Evolutionary conservation across 169 alveolate genomes (phyloP), one percentile per base, ranked within the genome.

Genomic region (Plasmodium vinckei): DNA sequence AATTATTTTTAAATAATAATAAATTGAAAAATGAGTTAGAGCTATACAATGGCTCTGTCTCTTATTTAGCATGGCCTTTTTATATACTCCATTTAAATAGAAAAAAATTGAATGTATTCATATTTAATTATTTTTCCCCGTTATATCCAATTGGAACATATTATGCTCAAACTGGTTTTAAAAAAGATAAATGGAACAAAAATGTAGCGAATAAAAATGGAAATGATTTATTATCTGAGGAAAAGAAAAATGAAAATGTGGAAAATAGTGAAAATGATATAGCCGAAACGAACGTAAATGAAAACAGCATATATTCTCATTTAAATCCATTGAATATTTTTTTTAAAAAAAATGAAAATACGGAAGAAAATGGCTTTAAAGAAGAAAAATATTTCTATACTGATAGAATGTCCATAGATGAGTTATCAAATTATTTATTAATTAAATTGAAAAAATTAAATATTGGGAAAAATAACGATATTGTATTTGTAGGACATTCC

Each of bases 401-500:
- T 33, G 89, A 79, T 57, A 79, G 82, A 33, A 79, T 79, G 89
- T 67, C 19, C 46, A 17, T 79, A 27, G 82, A 79, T 44, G 89
- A 79, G 27, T 54, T 79, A 27, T 79, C 89, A 5, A 67, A 17
- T 42, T 79, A 53, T 51, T 60, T 79, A 27, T 65, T 67, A 27
- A 79, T 67, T 54, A 79, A 64, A 67, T 79, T 79, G 47, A 79
- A 79, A 79, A 71, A 42, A 60, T 21, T 67, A 68, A 79, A 79
- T 70, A 3, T 79, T 33, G 89, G 89, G 46, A 67, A 47, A 71
- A 59, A 39, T 33, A 79, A 79, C 68, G 89, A 79, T 54, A 67
- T 79, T 13, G 57, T 79, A 42, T 79, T 79, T 79, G 59, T 79
- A 15, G 79, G 72, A 46, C 89, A 79, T 79, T 79, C 89, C 21